Base-by-base conservation (phyloP, 345 rosid species). In the Noccaea bulbosa region DNA sequence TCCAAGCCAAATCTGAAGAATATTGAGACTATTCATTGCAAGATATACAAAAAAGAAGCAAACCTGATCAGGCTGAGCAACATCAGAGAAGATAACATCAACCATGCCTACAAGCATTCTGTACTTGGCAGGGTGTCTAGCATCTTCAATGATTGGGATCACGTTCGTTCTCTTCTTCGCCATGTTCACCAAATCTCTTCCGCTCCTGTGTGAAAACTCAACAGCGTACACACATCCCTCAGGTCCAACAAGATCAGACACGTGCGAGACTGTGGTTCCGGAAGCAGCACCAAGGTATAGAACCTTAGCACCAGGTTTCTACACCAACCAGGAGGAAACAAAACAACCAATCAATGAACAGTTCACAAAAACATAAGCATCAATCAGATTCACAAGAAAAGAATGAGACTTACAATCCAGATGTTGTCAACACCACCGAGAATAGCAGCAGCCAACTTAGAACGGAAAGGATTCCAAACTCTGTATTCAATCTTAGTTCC, bases 31-130 rank as follows among this genome's bases (percentile, higher is more conserved):
- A 41, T 7, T 20, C 6, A 20, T 7, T 20, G 11, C 7, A 10
- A 20, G 11, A 65, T 1, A 45, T 47, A 51, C 4, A n/a, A 10
- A 27, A 11, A 14, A 68, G 41, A 34, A 20, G 67, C 81, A 83
- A 69, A 95, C 99, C 97, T 95, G 97, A 82, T 95, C 99, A 0
- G 99, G 99, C 72, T 95, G 99, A 40, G 99, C 98, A 85, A 95
- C 99, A 82, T 95, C 99, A 34, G 99, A 90, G 80, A 95, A 95
- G 51, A 95, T 87, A 14, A 95, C 98, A 87, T 95, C 99, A 49
- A 95, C 98, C 99, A 95, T 95, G 69, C 97, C 97, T n/a, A 95
- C 93, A 54, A 95, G 83, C 99, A 92, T 95, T 17, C 99, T 80
- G 77, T 95, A 95, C 77, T 95, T 95, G 15, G 93, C 81, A 10